These are phyloP conservation scores for Colletotrichum sp. DNA, from an alignment of 2,329 filamentous ascomycete species.

Conservation along the genomic window DNA sequence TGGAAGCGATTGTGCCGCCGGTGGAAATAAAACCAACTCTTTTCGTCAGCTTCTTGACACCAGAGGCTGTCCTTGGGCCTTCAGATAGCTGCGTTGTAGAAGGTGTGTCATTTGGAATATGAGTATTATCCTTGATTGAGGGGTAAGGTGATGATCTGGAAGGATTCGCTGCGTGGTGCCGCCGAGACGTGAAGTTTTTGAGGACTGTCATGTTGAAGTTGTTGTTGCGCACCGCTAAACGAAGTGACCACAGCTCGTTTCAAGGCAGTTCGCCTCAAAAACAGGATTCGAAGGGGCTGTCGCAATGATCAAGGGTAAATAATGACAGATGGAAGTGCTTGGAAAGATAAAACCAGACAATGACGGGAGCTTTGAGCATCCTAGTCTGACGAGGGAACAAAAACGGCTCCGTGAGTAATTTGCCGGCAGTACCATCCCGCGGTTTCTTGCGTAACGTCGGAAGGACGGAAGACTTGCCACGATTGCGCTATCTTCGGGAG, in stretches of 20 bases:
- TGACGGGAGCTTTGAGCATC: not conserved
- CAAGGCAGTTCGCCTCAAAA: not conserved
- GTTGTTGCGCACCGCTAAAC: not conserved
- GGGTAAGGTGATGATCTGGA: not conserved
- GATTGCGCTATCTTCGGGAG: not conserved
- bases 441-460: not conserved
- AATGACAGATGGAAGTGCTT: not conserved
- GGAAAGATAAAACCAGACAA: not conserved
- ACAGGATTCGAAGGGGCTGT: not conserved
- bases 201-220: not conserved
- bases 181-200: not conserved
- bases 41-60: not conserved
- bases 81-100: not conserved
- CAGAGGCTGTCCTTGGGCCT: not conserved
- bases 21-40: not conserved
- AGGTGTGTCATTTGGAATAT: not conserved
- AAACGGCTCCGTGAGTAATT: not conserved
- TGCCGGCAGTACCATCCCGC: not conserved
- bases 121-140: not conserved
- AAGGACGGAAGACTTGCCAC: not conserved
- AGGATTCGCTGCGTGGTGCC: not conserved
- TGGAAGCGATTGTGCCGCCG: not conserved
- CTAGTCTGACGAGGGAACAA: not conserved
- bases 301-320: not conserved
- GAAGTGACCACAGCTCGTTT: not conserved